phyloP scores from a whole-genome alignment of 768 basidiomycete genomes.

The Russula compacta region DNA sequence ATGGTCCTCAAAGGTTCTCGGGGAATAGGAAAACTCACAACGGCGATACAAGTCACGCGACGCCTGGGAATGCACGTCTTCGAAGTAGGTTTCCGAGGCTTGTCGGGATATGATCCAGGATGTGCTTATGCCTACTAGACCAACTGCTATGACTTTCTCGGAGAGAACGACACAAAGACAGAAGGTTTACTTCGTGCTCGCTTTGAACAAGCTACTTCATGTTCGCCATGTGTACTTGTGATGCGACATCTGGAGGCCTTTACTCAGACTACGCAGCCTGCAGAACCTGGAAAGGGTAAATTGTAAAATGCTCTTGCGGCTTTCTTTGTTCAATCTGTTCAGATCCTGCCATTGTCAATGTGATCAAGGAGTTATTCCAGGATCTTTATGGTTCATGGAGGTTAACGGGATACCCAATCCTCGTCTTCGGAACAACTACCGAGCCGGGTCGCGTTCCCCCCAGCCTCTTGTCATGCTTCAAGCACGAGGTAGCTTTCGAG shows the following conservation, averaged over 20 bases:
- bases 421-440: slow-evolving; percentile 66
- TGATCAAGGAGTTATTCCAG: slow-evolving; percentile 54
- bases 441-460: slow-evolving; percentile 58
- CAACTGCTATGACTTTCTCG: slow-evolving; percentile 76
- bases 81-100: slow-evolving; percentile 41
- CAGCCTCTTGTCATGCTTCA: slow-evolving; percentile 63
- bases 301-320: neutral
- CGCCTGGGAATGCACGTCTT: slow-evolving; percentile 67
- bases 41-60: slow-evolving; percentile 45
- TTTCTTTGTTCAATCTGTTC: neutral
- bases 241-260: slow-evolving; percentile 78
- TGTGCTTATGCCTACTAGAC: slow-evolving; percentile 39
- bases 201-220: slow-evolving; percentile 67
- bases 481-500: slow-evolving; percentile 73
- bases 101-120: neutral
- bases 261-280: slow-evolving; percentile 52
- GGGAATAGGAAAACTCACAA: slow-evolving; percentile 75
- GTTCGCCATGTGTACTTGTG: slow-evolving; percentile 79
- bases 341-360: slow-evolving; percentile 52
- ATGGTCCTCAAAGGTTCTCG: slow-evolving; percentile 71
- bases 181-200: slow-evolving; percentile 62
- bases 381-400: slow-evolving; percentile 49
- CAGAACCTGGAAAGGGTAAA: slow-evolving; percentile 58
- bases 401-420: slow-evolving; percentile 56
- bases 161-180: slow-evolving; percentile 68